A percentile compares a stretch with the other conserved stretches of the same genome.
phyloP scores from a whole-genome alignment of 768 basidiomycete species.

The Coprinopsis cinerea region DNA sequence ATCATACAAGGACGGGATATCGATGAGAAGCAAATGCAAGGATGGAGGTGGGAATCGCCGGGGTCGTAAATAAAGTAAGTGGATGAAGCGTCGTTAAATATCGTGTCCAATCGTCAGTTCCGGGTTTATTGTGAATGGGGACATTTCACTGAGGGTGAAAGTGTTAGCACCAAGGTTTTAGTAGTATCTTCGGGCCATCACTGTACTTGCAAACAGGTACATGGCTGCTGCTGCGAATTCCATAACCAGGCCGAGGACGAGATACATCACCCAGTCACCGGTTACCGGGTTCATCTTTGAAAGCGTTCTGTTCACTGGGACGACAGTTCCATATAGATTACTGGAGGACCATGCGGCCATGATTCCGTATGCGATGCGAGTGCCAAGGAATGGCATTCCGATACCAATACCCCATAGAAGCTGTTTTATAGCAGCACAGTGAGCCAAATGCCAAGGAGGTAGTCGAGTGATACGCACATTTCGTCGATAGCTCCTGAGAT shows the following conservation, averaged over 20 bases:
- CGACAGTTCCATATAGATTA: constrained; percentile 32
- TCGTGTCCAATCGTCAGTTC: not conserved
- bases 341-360: constrained; percentile 54
- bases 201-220: constrained; percentile 41
- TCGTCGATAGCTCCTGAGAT: constrained; percentile 40
- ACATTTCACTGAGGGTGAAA: not conserved
- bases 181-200: constrained; percentile 23
- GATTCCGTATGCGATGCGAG: constrained; percentile 51
- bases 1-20: too few relatives aligned
- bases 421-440: constrained; percentile 25
- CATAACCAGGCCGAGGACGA: constrained; percentile 54
- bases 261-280: constrained; percentile 53
- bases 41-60: not conserved
- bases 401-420: constrained; percentile 48
- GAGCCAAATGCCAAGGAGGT: too few relatives aligned
- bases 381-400: constrained; percentile 57
- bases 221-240: constrained; percentile 48
- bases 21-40: not conserved
- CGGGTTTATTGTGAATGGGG: not conserved
- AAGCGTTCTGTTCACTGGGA: constrained; percentile 36
- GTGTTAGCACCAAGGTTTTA: not conserved
- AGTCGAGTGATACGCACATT: constrained; percentile 29
- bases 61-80: not conserved
- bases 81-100: not conserved
- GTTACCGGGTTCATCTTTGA: constrained; percentile 51